Evolutionary conservation across 441 rosid species (phyloP).

Genomic region (Sinapis alba): DNA sequence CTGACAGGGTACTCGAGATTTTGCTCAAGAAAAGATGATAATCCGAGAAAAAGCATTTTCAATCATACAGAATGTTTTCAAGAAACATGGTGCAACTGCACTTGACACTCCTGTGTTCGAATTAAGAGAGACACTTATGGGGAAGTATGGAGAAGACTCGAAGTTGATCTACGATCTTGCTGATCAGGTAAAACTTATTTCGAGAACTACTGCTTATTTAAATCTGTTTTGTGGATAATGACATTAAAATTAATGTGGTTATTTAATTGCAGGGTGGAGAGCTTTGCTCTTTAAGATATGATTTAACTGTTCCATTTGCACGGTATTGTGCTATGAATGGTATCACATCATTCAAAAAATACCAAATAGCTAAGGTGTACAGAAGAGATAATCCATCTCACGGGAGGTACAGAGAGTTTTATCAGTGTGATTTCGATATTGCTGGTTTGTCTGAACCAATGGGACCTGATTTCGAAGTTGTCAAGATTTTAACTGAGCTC

Average conservation of each 20-base stretch:
- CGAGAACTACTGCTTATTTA: not conserved
- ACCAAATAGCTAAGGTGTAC: slow-evolving; percentile 89
- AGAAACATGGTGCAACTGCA: slow-evolving; percentile 87
- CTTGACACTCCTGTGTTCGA: slow-evolving; percentile 97
- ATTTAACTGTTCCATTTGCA: slow-evolving; percentile 94
- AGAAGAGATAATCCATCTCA: slow-evolving; percentile 94
- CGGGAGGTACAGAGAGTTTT: slow-evolving; percentile 93
- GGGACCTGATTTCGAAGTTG: slow-evolving; percentile 90
- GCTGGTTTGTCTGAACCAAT: too few species aligned
- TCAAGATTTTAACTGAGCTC: slow-evolving; percentile 77
- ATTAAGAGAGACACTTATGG: slow-evolving; percentile 90
- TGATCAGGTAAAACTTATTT: slow-evolving; percentile 88
- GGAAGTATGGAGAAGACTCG: slow-evolving; percentile 95
- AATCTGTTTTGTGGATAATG: slow-evolving; percentile 11
- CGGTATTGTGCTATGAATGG: slow-evolving; percentile 94
- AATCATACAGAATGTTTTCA: slow-evolving; percentile 70
- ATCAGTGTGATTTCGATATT: too few species aligned
- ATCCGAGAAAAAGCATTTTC: slow-evolving; percentile 83
- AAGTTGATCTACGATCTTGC: slow-evolving; percentile 93
- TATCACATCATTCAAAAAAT: slow-evolving; percentile 74
- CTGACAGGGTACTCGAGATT: slow-evolving; percentile 97
- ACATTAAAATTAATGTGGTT: too few species aligned
- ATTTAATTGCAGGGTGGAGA: slow-evolving; percentile 82
- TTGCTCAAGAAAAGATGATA: slow-evolving; percentile 81
- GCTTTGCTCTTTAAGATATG: slow-evolving; percentile 91